phyloP scores from a whole-genome alignment of 805 yeast genomes.

The Lipomyces yamadae region DNA sequence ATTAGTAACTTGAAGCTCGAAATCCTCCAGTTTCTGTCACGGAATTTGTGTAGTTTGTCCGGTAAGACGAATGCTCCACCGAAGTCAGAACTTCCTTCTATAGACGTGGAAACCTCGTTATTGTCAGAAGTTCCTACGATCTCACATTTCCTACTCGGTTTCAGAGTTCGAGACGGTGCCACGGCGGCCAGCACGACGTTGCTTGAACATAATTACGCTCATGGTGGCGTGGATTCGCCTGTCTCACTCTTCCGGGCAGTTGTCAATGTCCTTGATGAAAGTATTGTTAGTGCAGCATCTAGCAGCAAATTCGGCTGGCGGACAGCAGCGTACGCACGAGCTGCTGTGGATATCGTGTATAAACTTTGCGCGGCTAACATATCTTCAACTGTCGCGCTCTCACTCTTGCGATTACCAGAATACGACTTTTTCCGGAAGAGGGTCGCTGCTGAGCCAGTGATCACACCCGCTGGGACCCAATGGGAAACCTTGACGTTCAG shows the following conservation, averaged over 20 bases:
- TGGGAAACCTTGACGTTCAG: slow-evolving; percentile 23
- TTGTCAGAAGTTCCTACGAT: slow-evolving; percentile 54
- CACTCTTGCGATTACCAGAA: slow-evolving; percentile 51
- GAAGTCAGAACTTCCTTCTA: slow-evolving; percentile 30
- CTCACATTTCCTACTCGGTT: slow-evolving; percentile 81
- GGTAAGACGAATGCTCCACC: not conserved
- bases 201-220: slow-evolving; percentile 39
- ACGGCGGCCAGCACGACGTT: slow-evolving; percentile 50
- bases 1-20: slow-evolving; percentile 58
- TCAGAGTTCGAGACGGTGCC: slow-evolving; percentile 58
- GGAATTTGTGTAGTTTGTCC: slow-evolving; percentile 22
- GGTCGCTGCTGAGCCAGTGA: slow-evolving; percentile 17
- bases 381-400: slow-evolving; percentile 58
- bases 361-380: slow-evolving; percentile 62
- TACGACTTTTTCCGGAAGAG: slow-evolving; percentile 26
- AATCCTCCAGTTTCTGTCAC: slow-evolving; percentile 65
- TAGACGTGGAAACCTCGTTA: slow-evolving; percentile 37
- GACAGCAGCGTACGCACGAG: slow-evolving; percentile 52
- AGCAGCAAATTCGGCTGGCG: not conserved
- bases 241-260: slow-evolving; percentile 63
- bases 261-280: slow-evolving; percentile 52
- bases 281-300: slow-evolving; percentile 2
- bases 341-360: slow-evolving; percentile 64
- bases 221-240: slow-evolving; percentile 57
- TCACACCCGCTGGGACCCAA: slow-evolving; percentile 13